phyloP scores from a whole-genome alignment of 768 basidiomycete genomes.

The Boletus huronensis region DNA sequence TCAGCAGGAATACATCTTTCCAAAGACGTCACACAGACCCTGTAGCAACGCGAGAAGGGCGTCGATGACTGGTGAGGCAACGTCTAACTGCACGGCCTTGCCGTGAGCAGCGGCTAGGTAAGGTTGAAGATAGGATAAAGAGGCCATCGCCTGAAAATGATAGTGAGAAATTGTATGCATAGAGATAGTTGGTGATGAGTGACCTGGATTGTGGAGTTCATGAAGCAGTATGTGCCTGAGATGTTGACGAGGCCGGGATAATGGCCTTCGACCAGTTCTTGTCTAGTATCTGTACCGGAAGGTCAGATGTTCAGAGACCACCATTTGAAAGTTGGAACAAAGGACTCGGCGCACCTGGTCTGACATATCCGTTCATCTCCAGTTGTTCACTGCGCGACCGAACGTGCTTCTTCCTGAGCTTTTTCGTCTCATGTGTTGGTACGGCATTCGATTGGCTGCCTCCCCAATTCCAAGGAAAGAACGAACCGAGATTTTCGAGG shows the following conservation, averaged over 20 bases:
- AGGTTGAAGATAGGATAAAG: conserved; percentile 75
- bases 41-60: conserved; percentile 67
- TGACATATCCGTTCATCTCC: conserved; percentile 37
- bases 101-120: conserved; percentile 73
- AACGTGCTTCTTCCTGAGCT: conserved; percentile 45
- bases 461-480: conserved; percentile 67
- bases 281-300: conserved; percentile 20
- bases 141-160: conserved; percentile 72
- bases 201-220: conserved; percentile 94
- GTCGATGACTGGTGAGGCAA: conserved; percentile 85
- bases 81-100: conserved; percentile 74
- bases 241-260: conserved; percentile 95
- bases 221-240: conserved; percentile 95
- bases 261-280: conserved; percentile 38
- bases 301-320: background rate
- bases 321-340: background rate
- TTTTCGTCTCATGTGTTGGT: conserved; percentile 38
- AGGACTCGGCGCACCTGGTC: conserved; percentile 25
- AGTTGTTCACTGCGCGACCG: conserved; percentile 59
- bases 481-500: conserved; percentile 52
- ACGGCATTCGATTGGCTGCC: conserved; percentile 20
- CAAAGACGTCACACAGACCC: conserved; percentile 40
- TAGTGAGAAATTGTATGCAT: conserved; percentile 15
- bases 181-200: conserved; percentile 4
- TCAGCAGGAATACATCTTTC: conserved; percentile 3